Evolutionary conservation across 257 asterid species (phyloP).

Genomic region (Perilla frutescens): DNA sequence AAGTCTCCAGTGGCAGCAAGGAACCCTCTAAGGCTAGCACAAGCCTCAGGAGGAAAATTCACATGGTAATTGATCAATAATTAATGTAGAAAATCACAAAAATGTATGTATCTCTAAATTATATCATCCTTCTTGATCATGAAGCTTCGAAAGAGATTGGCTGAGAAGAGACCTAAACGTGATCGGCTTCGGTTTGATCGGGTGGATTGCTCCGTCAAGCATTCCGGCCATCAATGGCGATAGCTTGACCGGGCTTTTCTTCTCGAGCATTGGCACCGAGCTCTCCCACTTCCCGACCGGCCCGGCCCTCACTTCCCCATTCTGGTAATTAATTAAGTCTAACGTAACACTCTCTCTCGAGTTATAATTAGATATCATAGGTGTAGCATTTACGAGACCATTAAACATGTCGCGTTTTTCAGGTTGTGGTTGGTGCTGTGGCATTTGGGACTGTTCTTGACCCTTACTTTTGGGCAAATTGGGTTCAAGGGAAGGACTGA

Average conservation of each 20-base stretch:
- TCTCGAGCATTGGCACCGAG: conserved; percentile 88
- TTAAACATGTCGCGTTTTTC: too few species aligned
- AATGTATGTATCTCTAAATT: not conserved
- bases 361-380: too few species aligned
- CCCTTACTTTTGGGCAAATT: conserved; percentile 93
- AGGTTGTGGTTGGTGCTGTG: conserved; percentile 94
- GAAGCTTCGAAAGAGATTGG: conserved; percentile 88
- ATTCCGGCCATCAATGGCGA: conserved; percentile 78
- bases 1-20: conserved; percentile 61
- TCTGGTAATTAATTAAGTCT: conserved; percentile 53
- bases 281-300: conserved; percentile 85
- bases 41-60: conserved; percentile 73
- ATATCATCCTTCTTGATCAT: not conserved
- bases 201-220: conserved; percentile 97
- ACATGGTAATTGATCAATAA: conserved; percentile 58
- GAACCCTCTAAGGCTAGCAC: conserved; percentile 70
- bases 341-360: too few species aligned
- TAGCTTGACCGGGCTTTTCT: conserved; percentile 87
- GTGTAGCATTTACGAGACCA: too few species aligned
- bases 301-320: conserved; percentile 79
- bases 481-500: conserved; percentile 99
- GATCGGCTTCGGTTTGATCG: conserved; percentile 92
- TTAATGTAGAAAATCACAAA: not conserved
- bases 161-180: conserved; percentile 83
- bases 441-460: conserved; percentile 83